Percentiles rank a stretch among this genome's conserved stretches.
Evolutionary conservation across 495 filamentous ascomycete species (phyloP).

Genomic region (Neurospora sp.): DNA sequence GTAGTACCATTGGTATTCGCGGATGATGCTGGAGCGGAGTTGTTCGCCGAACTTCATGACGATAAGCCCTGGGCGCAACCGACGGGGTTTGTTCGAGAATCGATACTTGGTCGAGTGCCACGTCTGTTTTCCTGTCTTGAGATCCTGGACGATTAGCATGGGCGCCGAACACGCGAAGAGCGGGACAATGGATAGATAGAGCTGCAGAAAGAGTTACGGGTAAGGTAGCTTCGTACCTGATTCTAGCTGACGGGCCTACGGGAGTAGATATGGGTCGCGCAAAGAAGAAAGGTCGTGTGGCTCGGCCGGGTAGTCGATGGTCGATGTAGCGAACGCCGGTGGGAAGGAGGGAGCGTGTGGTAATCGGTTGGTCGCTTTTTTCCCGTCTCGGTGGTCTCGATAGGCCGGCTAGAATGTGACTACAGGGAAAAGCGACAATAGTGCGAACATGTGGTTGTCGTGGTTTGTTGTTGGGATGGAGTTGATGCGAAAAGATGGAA

Average conservation of each 20-base stretch:
- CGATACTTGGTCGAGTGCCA: slow-evolving; percentile 19
- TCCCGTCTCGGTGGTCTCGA: background rate
- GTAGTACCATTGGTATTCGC: slow-evolving; percentile 94
- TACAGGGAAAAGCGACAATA: background rate
- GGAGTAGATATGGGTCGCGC: background rate
- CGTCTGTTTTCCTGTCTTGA: slow-evolving; percentile 25
- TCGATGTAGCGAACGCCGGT: background rate
- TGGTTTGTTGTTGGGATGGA: background rate
- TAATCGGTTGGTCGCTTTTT: background rate
- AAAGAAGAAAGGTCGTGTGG: background rate
- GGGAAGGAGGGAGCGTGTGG: background rate
- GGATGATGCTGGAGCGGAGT: slow-evolving; percentile 83
- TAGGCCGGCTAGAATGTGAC: background rate
- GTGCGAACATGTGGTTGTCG: background rate
- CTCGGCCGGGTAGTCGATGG: background rate
- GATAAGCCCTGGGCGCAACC: slow-evolving; percentile 30
- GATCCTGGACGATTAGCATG: slow-evolving; percentile 43
- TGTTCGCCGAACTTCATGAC: slow-evolving; percentile 88
- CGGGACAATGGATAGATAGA: background rate
- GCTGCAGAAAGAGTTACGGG: background rate
- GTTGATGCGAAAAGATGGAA: background rate
- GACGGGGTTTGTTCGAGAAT: slow-evolving; percentile 10
- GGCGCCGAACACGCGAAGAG: slow-evolving; percentile 3
- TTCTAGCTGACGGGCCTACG: background rate
- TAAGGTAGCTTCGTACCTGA: background rate